Base-by-base conservation (phyloP, 352 stramenopile genomes). In the Phytophthora fragariae region DNA sequence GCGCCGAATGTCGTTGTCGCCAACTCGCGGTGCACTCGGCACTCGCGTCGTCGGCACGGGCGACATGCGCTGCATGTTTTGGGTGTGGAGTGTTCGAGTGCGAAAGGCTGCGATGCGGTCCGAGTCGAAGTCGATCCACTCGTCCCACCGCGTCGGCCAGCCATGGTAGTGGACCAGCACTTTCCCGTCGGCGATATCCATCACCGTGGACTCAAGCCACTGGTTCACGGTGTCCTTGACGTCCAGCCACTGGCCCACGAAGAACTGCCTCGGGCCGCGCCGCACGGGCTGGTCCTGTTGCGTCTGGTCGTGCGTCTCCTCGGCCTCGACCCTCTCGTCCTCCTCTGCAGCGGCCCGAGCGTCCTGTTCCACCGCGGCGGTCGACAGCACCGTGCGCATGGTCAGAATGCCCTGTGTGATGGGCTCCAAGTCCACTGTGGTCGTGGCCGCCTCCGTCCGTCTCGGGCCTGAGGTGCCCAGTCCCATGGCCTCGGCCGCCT, bases 141-240 rank as follows among this genome's bases (percentile, higher is more conserved):
- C 98, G 79, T 99, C 97, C 98, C 98, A 99, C 6, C 97, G 88
- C 35, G 94, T 85, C 1, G 98, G 97, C 97, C 97, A 99, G 11
- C 97, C 97, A 63, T 99, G 98, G 77, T 99, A 99, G 73, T 99
- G 97, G 29, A 99, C 87, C 17, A 98, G 73, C 33, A 99, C 72
- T 63, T 98, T 91, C 29, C 92, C 85, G 9, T 86, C 75, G 0
- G 75, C 76, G 21, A 99, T 90, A 31, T 97, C 90, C 66, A 99
- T 92, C 10, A 99, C 82, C 0, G 97, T 99, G 21, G 95, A 97
- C 85, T 99, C 98, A 1, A 99, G 80, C 98, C 98, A 99, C 67
- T 99, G 97, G 77, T 99, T 98, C 29, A 99, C 97, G 0, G 98
- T 99, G 77, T 99, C 98, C 63, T 98, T 93, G 29, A 97, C 95